Percentiles rank a stretch among this genome's conserved stretches.
phyloP scores from a whole-genome alignment of 495 filamentous ascomycete genomes.

The Trichoderma parareesei region DNA sequence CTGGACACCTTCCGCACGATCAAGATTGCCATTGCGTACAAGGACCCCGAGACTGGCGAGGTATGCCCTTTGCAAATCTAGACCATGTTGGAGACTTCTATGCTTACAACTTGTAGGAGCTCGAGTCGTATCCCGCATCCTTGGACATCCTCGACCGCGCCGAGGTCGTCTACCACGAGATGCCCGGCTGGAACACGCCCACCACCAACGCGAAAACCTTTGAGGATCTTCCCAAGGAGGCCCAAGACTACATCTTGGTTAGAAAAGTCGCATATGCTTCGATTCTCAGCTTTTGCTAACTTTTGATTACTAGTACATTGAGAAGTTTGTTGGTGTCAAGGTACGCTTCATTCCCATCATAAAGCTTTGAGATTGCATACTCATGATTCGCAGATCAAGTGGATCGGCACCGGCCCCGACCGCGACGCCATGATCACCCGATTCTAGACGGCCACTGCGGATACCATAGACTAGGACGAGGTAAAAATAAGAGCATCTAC shows the following conservation, averaged over 20 bases:
- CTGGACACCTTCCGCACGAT: constrained; percentile 77
- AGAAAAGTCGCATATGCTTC: not conserved
- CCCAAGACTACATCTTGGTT: constrained; percentile 65
- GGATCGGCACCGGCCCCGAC: constrained; percentile 14
- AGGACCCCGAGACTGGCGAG: not conserved
- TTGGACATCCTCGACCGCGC: constrained; percentile 28
- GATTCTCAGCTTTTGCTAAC: not conserved
- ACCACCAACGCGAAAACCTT: constrained; percentile 46
- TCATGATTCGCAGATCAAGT: constrained; percentile 13
- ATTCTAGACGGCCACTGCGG: too few species aligned
- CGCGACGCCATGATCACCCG: constrained; percentile 16
- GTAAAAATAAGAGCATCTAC: too few species aligned
- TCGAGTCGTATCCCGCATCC: constrained; percentile 33
- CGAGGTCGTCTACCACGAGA: constrained; percentile 60
- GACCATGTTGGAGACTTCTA: constrained; percentile 12
- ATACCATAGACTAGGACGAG: too few species aligned
- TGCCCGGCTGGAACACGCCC: constrained; percentile 69
- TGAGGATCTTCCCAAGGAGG: constrained; percentile 66
- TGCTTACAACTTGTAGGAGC: constrained; percentile 14
- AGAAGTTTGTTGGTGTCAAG: constrained; percentile 61
- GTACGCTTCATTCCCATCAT: constrained; percentile 27
- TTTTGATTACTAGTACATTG: constrained; percentile 23
- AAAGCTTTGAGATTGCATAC: not conserved
- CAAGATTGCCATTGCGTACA: constrained; percentile 69
- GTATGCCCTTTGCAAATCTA: not conserved